These are phyloP conservation scores for Solanum hybrid DNA, from an alignment of 305 asterid genomes.

Conservation along the genomic window DNA sequence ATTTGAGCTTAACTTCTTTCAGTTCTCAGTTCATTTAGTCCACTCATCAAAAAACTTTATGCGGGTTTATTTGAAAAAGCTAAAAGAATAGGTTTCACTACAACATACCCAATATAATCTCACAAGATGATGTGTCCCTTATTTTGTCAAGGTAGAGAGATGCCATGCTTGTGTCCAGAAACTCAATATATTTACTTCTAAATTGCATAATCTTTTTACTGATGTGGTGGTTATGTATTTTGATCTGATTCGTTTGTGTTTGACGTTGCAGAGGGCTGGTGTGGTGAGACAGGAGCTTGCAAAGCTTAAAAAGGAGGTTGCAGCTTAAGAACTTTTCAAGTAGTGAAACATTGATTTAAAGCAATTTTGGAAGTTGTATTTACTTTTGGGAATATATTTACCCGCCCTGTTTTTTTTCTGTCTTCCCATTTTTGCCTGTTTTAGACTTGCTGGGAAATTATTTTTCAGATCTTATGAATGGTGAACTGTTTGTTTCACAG, in stretches of 20 bases:
- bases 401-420: accelerated
- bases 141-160: neutral
- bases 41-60: neutral
- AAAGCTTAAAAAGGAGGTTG: constrained; percentile 51
- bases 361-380: constrained; percentile 13
- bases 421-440: neutral
- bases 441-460: neutral
- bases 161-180: neutral
- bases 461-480: neutral
- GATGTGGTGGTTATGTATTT: neutral
- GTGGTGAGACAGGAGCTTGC: constrained; percentile 82
- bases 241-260: neutral
- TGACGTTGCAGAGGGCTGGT: constrained; percentile 59
- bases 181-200: neutral
- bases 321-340: constrained; percentile 23
- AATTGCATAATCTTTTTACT: neutral
- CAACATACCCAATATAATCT: neutral
- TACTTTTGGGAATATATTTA: neutral
- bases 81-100: neutral
- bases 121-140: neutral
- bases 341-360: neutral
- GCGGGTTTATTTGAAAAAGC: neutral
- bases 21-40: neutral
- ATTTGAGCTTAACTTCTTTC: neutral
- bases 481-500: neutral